Conservation (phyloP, 495 filamentous ascomycete species). For the Aspergillus affinis region DNA sequence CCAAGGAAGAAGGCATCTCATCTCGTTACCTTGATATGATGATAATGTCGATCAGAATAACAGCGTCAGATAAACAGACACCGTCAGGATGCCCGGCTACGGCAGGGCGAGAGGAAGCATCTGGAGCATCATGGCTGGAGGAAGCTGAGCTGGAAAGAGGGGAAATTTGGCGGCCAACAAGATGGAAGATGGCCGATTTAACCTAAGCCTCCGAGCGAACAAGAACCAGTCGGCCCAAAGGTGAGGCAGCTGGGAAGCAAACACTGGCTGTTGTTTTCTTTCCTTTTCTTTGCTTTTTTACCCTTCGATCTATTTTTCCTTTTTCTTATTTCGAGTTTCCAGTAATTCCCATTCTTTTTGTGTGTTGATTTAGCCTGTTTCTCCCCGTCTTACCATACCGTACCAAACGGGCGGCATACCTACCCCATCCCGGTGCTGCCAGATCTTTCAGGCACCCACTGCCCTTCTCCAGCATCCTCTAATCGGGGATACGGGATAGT, state of each 20-base stretch:
- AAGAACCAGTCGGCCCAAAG: neutral
- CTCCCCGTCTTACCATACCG: neutral
- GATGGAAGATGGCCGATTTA: neutral
- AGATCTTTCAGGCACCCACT: neutral
- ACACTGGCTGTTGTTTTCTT: neutral
- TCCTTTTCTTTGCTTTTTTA: slow-evolving; percentile 6
- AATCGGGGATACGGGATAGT: no score
- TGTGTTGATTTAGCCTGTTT: neutral
- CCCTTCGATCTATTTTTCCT: slow-evolving; percentile 2
- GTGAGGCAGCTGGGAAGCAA: slow-evolving; percentile 3
- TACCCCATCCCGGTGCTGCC: neutral
- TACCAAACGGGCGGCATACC: no score
- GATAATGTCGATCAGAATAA: neutral
- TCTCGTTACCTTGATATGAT: neutral
- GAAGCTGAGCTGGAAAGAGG: neutral
- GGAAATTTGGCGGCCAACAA: no score
- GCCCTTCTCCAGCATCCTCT: no score
- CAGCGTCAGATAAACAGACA: neutral
- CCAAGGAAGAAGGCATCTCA: neutral
- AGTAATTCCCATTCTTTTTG: neutral
- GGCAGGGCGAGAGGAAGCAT: neutral
- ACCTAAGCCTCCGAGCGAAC: neutral
- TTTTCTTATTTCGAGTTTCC: slow-evolving; percentile 4
- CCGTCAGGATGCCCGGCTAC: neutral
- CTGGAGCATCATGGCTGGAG: neutral